Conservation (phyloP, 768 basidiomycete species). For the Termitomyces sp. region DNA sequence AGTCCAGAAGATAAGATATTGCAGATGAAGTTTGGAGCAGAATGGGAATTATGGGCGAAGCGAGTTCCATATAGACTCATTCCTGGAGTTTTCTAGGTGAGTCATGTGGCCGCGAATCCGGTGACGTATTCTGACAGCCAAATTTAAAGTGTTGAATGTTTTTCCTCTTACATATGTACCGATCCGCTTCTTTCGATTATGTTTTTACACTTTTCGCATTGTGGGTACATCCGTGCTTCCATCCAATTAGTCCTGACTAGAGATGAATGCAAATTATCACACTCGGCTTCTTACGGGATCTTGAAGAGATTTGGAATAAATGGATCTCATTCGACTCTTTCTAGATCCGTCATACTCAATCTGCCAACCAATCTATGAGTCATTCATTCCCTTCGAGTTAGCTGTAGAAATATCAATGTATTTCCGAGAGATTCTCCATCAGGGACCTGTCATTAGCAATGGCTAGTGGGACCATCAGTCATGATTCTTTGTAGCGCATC, state of each 20-base stretch:
- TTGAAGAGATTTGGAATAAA: background rate
- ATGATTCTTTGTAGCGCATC: background rate
- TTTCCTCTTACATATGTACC: background rate
- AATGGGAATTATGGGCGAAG: slow-evolving; percentile 25
- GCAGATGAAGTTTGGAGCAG: slow-evolving; percentile 23
- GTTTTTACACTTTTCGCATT: background rate
- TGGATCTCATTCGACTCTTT: background rate
- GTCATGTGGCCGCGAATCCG: background rate
- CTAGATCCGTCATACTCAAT: background rate
- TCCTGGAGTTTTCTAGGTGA: slow-evolving; percentile 29
- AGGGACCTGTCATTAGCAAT: background rate
- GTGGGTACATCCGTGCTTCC: background rate
- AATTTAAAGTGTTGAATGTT: background rate
- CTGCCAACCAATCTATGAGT: background rate
- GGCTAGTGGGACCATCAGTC: background rate
- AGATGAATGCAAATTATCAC: background rate
- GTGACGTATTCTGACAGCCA: background rate
- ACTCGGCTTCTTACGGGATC: background rate
- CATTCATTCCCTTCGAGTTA: too few species aligned
- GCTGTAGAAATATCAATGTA: background rate
- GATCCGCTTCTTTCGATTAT: background rate
- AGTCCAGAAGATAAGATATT: slow-evolving; percentile 33
- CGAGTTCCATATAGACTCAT: slow-evolving; percentile 29
- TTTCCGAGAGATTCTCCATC: background rate
- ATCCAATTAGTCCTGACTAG: background rate